A percentile compares a stretch with the other conserved stretches of the same genome.
phyloP scores from a whole-genome alignment of 768 basidiomycete genomes.

The Pleurotus tuoliensis region DNA sequence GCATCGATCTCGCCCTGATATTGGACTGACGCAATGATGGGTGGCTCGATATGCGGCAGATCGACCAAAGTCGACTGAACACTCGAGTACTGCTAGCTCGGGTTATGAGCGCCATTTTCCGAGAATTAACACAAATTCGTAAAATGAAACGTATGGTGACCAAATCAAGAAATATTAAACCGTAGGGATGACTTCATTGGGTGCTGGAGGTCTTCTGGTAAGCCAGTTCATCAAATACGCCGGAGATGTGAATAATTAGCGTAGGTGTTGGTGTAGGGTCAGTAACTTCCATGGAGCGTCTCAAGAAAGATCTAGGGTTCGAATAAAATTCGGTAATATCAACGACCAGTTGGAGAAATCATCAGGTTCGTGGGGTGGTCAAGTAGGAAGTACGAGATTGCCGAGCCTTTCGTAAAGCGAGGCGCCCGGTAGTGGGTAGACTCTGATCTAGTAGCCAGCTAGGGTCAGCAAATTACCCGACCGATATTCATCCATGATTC shows the following conservation, averaged over 20 bases:
- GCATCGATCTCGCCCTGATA: conserved; percentile 1
- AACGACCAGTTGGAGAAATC: conserved; percentile 5
- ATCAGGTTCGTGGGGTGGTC: conserved; percentile 6
- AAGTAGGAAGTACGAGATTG: conserved; percentile 4
- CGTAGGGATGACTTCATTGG: too few relatives aligned
- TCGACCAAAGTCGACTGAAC: too few relatives aligned
- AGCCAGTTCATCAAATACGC: neutral
- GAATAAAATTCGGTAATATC: conserved; percentile 6
- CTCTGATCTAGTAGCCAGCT: neutral
- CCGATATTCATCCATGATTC: conserved; percentile 7
- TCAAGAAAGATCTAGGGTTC: neutral
- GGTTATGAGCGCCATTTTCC: too few relatives aligned
- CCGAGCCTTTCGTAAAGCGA: conserved; percentile 5
- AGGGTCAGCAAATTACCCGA: neutral
- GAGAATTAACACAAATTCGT: too few relatives aligned
- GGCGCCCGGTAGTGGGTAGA: neutral
- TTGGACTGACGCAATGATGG: neutral
- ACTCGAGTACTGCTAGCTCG: too few relatives aligned
- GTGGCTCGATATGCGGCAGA: too few relatives aligned
- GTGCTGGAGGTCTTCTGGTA: too few relatives aligned
- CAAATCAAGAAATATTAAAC: neutral
- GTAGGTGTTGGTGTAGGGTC: neutral
- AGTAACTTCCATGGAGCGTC: neutral
- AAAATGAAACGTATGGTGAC: too few relatives aligned
- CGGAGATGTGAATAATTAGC: neutral